Base-by-base conservation (phyloP, 495 filamentous ascomycete species). In the Aspergillus steynii region DNA sequence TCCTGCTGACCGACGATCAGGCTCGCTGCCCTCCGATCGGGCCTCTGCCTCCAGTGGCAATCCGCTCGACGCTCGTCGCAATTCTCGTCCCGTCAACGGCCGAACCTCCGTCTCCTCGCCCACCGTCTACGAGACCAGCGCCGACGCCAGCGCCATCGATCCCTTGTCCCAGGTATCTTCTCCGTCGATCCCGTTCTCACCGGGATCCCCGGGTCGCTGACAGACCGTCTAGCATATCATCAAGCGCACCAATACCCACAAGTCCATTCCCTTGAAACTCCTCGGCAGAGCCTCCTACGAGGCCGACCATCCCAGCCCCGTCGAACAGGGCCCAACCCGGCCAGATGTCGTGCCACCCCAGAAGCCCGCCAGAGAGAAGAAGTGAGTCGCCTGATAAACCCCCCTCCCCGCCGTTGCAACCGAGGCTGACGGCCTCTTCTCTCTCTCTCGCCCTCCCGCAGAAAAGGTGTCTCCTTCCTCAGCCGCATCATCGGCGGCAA, bases 391-490 rank as follows among this genome's bases (percentile, higher is more conserved):
- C 27, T 37, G 52, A 55, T 29, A 29, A 20, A 32, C 3, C 14
- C 52, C 0, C 29, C 28, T 14, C 28, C 28, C 52, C 10, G 9
- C 20, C 29, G 25, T 32, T 29, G 9, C 3, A 25, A 55, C 25
- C 52, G 9, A 37, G 15, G 49, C 37, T 29, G 52, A 53, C 37
- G 29, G 20, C 25, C 47, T 55, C 5, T 50, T 48, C 53, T 27
- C 2, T 55, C 42, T 26, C 28, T 49, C 58, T 61, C 32, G 57
- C 58, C 45, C 67, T 52, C 46, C 34, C 61, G 57, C 55, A 96
- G 88, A 77, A 96, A 93, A 76, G 90, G 90, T 5, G 87, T 89
- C 31, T 96, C 92, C 14, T 96, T 99, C 69, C 83, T 99, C 50
- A 96, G 93, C 75, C 88, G 92, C 47, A 90, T 98, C 64, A 93